These are phyloP conservation scores for Phialophora macrospora DNA, from an alignment of 2,329 filamentous ascomycete genomes.

Conservation along the genomic window DNA sequence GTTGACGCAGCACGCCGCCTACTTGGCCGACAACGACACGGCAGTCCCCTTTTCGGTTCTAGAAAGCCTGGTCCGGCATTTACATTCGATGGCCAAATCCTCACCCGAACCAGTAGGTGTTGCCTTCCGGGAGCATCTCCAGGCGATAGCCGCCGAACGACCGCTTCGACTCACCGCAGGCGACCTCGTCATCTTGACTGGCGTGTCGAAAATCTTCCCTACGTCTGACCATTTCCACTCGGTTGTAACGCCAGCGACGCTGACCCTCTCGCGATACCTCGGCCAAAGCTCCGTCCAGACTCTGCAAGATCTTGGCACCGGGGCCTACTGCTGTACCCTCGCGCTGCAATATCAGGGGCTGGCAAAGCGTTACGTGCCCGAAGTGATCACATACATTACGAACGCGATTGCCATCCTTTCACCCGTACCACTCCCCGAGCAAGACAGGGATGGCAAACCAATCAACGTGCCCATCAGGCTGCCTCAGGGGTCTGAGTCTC, in stretches of 20 bases:
- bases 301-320: constrained; percentile 70
- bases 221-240: constrained; percentile 98
- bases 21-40: constrained; percentile 56
- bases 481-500: constrained; percentile 49
- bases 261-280: constrained; percentile 82
- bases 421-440: constrained; percentile 25
- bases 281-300: constrained; percentile 73
- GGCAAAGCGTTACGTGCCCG: constrained; percentile 86
- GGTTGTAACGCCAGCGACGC: constrained; percentile 85
- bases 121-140: constrained; percentile 76
- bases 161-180: constrained; percentile 63
- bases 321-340: constrained; percentile 78
- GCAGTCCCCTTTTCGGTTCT: constrained; percentile 65
- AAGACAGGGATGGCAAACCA: constrained; percentile 22
- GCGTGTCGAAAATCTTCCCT: constrained; percentile 82
- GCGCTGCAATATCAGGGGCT: constrained; percentile 80
- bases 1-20: constrained; percentile 61
- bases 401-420: constrained; percentile 73
- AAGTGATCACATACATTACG: constrained; percentile 79
- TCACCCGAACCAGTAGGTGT: constrained; percentile 78
- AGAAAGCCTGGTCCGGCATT: constrained; percentile 82
- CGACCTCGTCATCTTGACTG: constrained; percentile 82
- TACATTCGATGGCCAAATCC: constrained; percentile 88
- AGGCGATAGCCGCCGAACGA: constrained; percentile 57
- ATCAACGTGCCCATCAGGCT: constrained; percentile 32